Evolutionary conservation across 371 early-diverging fungal genomes (phyloP), one percentile per base, ranked within the genome.

Genomic region (Lichtheimia corymbifera): DNA sequence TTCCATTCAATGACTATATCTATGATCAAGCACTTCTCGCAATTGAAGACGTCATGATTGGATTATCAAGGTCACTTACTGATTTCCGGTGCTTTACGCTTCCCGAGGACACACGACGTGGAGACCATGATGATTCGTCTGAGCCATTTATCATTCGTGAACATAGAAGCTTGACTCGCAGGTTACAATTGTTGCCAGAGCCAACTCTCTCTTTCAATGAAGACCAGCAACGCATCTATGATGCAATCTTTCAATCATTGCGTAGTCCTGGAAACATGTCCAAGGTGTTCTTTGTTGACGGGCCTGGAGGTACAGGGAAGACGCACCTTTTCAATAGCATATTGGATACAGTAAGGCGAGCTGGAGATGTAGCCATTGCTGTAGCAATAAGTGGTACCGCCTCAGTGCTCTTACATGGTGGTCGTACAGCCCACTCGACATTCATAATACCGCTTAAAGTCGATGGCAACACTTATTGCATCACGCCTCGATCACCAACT

Each of bases 231-330:
- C 14, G 44, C 2, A 14, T 3, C 44, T 14, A 12, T 3, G 12
- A 12, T 14, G 44, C n/a, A 14, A 14, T 43, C 12, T 43, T 43
- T 2, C 44, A 43, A 3, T 43, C 44, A 43, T n/a, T n/a, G 44
- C 44, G 2, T n/a, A 43, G 44, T 2, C 24, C 4, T 11, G 24
- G 14, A 24, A 9, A 52, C 30, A 1, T 14, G 9, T 25, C 52
- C 5, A 52, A 52, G 25, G 9, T 52, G 9, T 25, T 22, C 25
- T 52, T 52, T 52, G 52, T 52, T 52, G 52, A 52, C 17, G 70
- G 73, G 1, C 66, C 69, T 30, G 49, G 45, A 43, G 49, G 45
- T 27, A 58, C 58, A n/a, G 58, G 58, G 5, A 58, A 58, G 18
- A 58, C 58, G 0, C 47, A 49, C 49, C 28, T 58, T 2, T 55